phyloP scores from a whole-genome alignment of 2,329 filamentous ascomycete species.

The Cladosporium cucumerinum region DNA sequence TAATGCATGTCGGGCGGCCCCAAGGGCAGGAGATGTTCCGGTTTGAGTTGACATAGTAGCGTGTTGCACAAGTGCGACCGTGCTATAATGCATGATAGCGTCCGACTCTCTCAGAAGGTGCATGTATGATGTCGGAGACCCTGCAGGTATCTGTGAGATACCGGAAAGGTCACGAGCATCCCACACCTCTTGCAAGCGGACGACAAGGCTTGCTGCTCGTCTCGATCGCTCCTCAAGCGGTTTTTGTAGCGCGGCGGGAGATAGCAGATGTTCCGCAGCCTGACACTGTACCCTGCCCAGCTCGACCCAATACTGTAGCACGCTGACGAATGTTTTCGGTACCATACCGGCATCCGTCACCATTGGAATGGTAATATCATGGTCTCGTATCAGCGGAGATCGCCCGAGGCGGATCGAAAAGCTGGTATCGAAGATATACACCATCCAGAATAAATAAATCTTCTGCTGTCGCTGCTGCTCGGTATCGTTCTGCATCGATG shows the following conservation, averaged over 20 bases:
- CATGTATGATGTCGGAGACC: not conserved
- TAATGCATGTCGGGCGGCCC: constrained; percentile 16
- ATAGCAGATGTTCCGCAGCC: constrained; percentile 31
- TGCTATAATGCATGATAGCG: constrained; percentile 20
- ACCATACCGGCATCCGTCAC: constrained; percentile 17
- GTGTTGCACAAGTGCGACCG: constrained; percentile 18
- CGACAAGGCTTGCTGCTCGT: constrained; percentile 10
- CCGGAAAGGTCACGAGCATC: not conserved
- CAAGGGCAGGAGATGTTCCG: constrained; percentile 19
- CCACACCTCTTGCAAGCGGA: constrained; percentile 13
- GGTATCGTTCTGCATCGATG: constrained; percentile 16
- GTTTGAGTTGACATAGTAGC: constrained; percentile 17
- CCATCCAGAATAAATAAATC: constrained; percentile 54
- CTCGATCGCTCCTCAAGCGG: constrained; percentile 12
- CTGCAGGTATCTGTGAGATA: not conserved
- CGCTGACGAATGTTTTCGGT: constrained; percentile 43
- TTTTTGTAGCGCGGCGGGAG: constrained; percentile 17
- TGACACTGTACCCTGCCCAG: constrained; percentile 57
- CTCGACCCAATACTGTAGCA: constrained; percentile 55
- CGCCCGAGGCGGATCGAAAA: constrained; percentile 59
- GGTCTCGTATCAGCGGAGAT: constrained; percentile 53
- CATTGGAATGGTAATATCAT: constrained; percentile 54
- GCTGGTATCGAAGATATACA: constrained; percentile 58
- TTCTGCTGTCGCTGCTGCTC: constrained; percentile 29
- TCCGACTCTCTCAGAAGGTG: constrained; percentile 12